Percentiles rank a stretch among this genome's conserved stretches.
These are phyloP conservation scores for Ochromonas danica DNA, from an alignment of 108 stramenopile genomes.

Conservation along the genomic window DNA sequence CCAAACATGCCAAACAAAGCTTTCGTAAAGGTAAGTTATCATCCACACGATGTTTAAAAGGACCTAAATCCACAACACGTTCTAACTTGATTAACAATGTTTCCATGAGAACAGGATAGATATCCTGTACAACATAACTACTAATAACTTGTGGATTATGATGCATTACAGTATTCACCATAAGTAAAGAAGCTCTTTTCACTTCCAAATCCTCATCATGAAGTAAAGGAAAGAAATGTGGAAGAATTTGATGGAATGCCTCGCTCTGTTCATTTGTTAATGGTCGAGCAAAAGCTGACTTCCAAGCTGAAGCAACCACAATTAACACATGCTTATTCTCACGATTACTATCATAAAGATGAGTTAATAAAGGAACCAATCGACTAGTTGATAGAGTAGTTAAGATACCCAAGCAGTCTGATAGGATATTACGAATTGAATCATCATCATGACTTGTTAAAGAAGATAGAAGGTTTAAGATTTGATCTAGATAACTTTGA, in stretches of 20 bases:
- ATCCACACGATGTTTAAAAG: conserved; percentile 96
- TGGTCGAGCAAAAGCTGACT: background rate
- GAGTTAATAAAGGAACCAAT: conserved; percentile 64
- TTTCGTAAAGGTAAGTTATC: conserved; percentile 93
- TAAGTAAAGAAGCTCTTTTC: conserved; percentile 75
- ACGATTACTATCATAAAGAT: conserved; percentile 31
- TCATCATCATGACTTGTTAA: conserved; percentile 77
- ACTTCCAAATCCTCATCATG: conserved; percentile 78
- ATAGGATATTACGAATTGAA: conserved; percentile 89
- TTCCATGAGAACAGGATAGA: conserved; percentile 70
- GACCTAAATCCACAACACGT: conserved; percentile 89
- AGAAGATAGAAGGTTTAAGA: conserved; percentile 75
- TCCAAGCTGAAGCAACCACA: background rate
- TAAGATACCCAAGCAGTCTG: conserved; percentile 88
- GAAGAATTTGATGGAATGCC: conserved; percentile 56
- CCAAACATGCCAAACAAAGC: conserved; percentile 79
- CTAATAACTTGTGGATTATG: conserved; percentile 76
- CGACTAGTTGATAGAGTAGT: conserved; percentile 66
- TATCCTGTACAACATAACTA: conserved; percentile 66
- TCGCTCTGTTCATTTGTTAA: background rate
- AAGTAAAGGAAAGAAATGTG: conserved; percentile 68
- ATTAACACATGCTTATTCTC: background rate
- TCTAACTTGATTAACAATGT: conserved; percentile 75
- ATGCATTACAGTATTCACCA: conserved; percentile 88
- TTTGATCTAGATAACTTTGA: conserved; percentile 45